Conservation (phyloP, 192 early-diverging fungal species). For the Backusella mclennaniae region DNA sequence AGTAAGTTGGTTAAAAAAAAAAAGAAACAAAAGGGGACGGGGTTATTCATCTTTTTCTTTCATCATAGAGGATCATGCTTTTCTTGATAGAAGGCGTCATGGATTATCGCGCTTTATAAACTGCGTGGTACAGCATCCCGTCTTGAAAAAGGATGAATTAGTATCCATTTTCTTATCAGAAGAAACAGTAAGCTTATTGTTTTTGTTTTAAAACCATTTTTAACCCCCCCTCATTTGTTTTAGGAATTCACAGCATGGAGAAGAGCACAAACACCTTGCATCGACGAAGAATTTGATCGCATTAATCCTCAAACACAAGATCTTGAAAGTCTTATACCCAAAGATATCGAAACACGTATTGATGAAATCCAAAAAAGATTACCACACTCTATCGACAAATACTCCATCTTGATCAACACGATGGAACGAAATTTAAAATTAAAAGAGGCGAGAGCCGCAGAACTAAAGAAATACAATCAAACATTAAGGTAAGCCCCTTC, state of each 20-base stretch:
- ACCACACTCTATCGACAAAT: slow-evolving; percentile 51
- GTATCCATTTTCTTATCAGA: slow-evolving; percentile 67
- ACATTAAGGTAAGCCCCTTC: slow-evolving; percentile 42
- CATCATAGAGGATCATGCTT: slow-evolving; percentile 48
- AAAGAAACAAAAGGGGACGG: background rate
- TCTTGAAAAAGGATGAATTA: slow-evolving; percentile 59
- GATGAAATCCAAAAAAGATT: slow-evolving; percentile 44
- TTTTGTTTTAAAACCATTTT: background rate
- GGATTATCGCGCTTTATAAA: slow-evolving; percentile 71
- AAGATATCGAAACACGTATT: slow-evolving; percentile 48
- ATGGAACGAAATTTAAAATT: slow-evolving; percentile 57
- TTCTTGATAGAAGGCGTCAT: slow-evolving; percentile 68
- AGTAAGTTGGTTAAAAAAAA: slow-evolving; percentile 13
- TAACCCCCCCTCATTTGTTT: background rate
- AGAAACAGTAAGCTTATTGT: slow-evolving; percentile 45
- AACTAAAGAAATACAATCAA: slow-evolving; percentile 50
- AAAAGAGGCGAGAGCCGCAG: slow-evolving; percentile 53
- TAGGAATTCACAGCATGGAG: slow-evolving; percentile 53
- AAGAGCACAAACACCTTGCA: slow-evolving; percentile 41
- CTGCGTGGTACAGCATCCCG: slow-evolving; percentile 70
- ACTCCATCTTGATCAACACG: slow-evolving; percentile 49
- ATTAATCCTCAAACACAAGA: slow-evolving; percentile 32
- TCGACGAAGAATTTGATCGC: slow-evolving; percentile 54
- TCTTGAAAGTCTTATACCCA: slow-evolving; percentile 45
- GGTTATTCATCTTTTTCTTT: slow-evolving; percentile 3